phyloP scores from a whole-genome alignment of 2,329 filamentous ascomycete genomes.

The Fusarium nygamai region DNA sequence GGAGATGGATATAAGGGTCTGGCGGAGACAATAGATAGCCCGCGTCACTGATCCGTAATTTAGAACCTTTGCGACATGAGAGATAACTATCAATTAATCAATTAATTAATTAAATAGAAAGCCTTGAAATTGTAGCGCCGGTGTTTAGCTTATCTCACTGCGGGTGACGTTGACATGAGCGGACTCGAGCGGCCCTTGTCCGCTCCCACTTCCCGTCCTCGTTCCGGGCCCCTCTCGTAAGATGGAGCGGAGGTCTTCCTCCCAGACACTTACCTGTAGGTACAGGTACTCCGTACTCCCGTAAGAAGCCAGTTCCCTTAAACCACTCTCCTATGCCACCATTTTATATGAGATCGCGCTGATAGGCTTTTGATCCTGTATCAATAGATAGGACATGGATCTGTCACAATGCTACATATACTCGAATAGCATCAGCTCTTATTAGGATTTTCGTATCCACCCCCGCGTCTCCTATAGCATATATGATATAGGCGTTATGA shows the following conservation, averaged over 20 bases:
- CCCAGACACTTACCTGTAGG: not conserved
- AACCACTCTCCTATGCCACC: not conserved
- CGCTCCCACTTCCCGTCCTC: not conserved
- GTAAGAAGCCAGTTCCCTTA: not conserved
- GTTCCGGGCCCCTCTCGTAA: not conserved
- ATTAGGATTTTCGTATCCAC: not conserved
- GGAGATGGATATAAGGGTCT: no score
- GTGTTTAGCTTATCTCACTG: not conserved
- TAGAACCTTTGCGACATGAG: not conserved
- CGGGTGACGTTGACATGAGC: not conserved
- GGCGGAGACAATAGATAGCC: not conserved
- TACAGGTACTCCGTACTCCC: not conserved
- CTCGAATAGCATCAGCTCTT: not conserved
- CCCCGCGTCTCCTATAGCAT: not conserved
- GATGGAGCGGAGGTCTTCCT: not conserved
- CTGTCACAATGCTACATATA: not conserved
- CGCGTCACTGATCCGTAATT: fast-evolving
- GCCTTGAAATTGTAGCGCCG: fast-evolving
- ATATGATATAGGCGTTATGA: not conserved
- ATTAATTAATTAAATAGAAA: not conserved
- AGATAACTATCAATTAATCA: no score
- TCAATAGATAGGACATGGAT: not conserved
- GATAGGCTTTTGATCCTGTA: not conserved
- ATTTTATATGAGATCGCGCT: not conserved
- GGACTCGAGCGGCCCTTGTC: not conserved